phyloP scores from a whole-genome alignment of 768 basidiomycete genomes.

The Serendipita sp. region DNA sequence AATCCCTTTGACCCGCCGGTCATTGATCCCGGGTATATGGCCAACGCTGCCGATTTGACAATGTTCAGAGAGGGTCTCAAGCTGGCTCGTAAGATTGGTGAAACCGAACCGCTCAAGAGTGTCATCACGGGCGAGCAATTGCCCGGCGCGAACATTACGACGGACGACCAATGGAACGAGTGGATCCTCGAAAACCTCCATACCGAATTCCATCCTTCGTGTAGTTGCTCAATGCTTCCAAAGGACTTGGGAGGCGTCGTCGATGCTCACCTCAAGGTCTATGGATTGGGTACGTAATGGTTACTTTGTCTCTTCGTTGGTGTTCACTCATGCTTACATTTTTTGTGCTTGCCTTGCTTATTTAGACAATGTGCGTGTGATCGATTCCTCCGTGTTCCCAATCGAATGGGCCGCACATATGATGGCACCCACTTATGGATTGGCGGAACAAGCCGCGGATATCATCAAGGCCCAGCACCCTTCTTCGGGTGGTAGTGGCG shows the following conservation, averaged over 20 bases:
- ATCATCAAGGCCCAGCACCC: slow-evolving; percentile 27
- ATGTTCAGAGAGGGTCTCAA: slow-evolving; percentile 45
- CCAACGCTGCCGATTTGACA: slow-evolving; percentile 35
- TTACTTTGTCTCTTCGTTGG: neutral
- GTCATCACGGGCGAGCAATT: slow-evolving; percentile 31
- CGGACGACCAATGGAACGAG: slow-evolving; percentile 40
- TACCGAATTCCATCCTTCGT: slow-evolving; percentile 47
- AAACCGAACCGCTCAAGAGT: slow-evolving; percentile 33
- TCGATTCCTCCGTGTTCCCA: slow-evolving; percentile 43
- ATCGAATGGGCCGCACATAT: slow-evolving; percentile 35
- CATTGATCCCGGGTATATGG: slow-evolving; percentile 53
- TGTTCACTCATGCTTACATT: neutral
- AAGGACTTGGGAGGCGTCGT: slow-evolving; percentile 40
- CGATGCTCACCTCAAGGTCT: slow-evolving; percentile 37
- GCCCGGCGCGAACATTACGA: slow-evolving; percentile 35
- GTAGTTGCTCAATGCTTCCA: slow-evolving; percentile 44
- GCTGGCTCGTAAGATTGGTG: slow-evolving; percentile 40
- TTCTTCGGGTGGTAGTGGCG: neutral
- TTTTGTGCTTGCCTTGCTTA: neutral
- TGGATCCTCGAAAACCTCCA: slow-evolving; percentile 31
- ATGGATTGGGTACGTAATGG: slow-evolving; percentile 27
- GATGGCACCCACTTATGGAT: slow-evolving; percentile 24
- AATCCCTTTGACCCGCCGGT: slow-evolving; percentile 43
- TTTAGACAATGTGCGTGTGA: slow-evolving; percentile 38
- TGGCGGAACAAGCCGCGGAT: slow-evolving; percentile 34